Conservation (phyloP, 2,329 filamentous ascomycete genomes). For the Lomentospora prolificans region DNA sequence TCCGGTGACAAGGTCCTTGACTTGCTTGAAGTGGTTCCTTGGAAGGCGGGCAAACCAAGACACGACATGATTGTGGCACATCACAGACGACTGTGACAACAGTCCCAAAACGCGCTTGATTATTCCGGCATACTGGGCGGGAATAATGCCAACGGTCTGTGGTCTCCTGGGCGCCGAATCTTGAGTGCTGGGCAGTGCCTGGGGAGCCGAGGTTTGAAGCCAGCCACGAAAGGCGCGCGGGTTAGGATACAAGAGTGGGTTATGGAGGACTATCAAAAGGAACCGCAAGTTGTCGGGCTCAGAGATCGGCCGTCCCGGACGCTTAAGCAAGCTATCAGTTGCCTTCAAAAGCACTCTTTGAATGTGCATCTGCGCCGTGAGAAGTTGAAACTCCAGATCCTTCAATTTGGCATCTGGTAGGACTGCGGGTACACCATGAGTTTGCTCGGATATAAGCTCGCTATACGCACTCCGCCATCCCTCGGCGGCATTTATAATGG, state of each 20-base stretch:
- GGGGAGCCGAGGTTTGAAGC: slow-evolving; percentile 18
- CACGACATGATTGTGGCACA: slow-evolving; percentile 68
- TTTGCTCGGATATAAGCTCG: slow-evolving; percentile 26
- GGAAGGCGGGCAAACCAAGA: slow-evolving; percentile 69
- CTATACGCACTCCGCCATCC: slow-evolving; percentile 55
- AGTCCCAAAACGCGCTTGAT: slow-evolving; percentile 78
- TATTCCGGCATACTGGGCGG: slow-evolving; percentile 40
- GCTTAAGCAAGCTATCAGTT: slow-evolving; percentile 68
- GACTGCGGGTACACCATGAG: slow-evolving; percentile 17
- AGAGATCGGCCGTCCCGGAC: slow-evolving; percentile 60
- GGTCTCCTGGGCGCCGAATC: not conserved
- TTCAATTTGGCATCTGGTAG: slow-evolving; percentile 27
- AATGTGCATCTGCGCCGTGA: slow-evolving; percentile 55
- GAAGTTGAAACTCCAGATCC: slow-evolving; percentile 35
- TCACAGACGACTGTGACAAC: slow-evolving; percentile 62
- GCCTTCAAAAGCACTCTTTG: slow-evolving; percentile 66
- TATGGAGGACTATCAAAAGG: slow-evolving; percentile 66
- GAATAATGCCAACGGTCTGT: not conserved
- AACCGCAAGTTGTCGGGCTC: slow-evolving; percentile 66
- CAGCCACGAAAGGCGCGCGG: slow-evolving; percentile 30
- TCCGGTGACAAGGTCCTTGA: slow-evolving; percentile 66
- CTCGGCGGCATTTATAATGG: slow-evolving; percentile 56
- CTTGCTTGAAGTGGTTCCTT: slow-evolving; percentile 54
- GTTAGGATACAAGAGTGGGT: slow-evolving; percentile 58
- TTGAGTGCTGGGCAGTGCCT: not conserved